Evolutionary conservation across 805 yeast species (phyloP).

Genomic region (Kodamaea jinghongensis): DNA sequence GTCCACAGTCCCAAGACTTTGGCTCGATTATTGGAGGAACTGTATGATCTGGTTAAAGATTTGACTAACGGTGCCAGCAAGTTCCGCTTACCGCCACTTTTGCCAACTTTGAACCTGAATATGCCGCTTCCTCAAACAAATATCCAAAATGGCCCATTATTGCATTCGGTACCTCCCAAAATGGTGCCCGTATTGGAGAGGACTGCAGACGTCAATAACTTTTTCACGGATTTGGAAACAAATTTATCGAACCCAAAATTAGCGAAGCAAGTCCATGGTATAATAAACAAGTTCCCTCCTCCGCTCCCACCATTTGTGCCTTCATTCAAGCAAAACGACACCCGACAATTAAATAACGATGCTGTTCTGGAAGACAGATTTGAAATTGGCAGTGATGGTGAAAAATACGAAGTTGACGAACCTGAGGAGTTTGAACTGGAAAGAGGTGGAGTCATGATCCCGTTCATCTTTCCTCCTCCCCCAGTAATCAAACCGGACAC

Average conservation of each 20-base stretch:
- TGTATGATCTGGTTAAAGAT: background rate
- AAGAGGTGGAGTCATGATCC: slow-evolving; percentile 37
- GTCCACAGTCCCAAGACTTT: slow-evolving; percentile 16
- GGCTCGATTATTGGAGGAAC: slow-evolving; percentile 12
- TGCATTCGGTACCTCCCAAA: slow-evolving; percentile 37
- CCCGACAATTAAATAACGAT: slow-evolving; percentile 3
- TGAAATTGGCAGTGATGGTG: slow-evolving; percentile 6
- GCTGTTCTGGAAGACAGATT: background rate
- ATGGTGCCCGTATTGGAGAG: slow-evolving; percentile 35
- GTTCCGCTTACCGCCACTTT: too few relatives aligned
- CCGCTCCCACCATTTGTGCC: slow-evolving; percentile 34
- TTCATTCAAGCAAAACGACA: background rate
- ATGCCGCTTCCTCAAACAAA: slow-evolving; percentile 1
- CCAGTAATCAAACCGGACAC: slow-evolving; percentile 25
- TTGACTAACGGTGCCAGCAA: too few relatives aligned
- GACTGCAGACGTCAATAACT: slow-evolving; percentile 30
- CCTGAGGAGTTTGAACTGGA: slow-evolving; percentile 6
- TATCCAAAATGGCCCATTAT: slow-evolving; percentile 1
- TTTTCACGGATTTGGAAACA: slow-evolving; percentile 32
- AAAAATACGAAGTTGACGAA: slow-evolving; percentile 2
- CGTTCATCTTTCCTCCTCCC: slow-evolving; percentile 44
- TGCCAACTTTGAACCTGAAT: too few relatives aligned
- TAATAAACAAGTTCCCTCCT: slow-evolving; percentile 34
- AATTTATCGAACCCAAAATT: slow-evolving; percentile 14
- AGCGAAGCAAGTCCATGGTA: slow-evolving; percentile 21